Evolutionary conservation across 2,329 filamentous ascomycete species (phyloP).

Genomic region (Pseudocercospora macadamiae): DNA sequence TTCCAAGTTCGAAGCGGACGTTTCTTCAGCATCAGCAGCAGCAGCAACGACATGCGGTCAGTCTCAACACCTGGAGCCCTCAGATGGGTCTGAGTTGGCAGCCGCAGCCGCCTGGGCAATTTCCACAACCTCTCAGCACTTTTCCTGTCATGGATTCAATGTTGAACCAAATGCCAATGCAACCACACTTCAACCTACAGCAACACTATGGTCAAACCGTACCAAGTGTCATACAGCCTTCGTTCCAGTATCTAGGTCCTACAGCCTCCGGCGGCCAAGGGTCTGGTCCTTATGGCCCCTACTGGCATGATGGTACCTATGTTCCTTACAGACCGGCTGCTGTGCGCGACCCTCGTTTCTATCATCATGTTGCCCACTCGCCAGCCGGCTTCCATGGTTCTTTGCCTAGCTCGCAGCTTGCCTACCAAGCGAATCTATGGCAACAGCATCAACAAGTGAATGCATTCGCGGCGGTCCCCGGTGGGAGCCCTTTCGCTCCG

Average conservation of each 20-base stretch:
- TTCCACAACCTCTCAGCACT: constrained; percentile 25
- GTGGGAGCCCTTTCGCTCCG: constrained; percentile 17
- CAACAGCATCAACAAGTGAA: constrained; percentile 23
- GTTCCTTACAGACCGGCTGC: constrained; percentile 63
- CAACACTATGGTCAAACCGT: constrained; percentile 51
- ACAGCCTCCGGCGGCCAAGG: constrained; percentile 61
- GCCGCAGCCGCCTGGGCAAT: constrained; percentile 17
- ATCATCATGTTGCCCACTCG: constrained; percentile 32
- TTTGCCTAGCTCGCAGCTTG: constrained; percentile 24
- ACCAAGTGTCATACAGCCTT: constrained; percentile 62
- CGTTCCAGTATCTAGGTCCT: constrained; percentile 61
- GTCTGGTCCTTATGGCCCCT: constrained; percentile 61
- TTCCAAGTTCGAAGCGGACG: constrained; percentile 29
- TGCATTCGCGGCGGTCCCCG: constrained; percentile 18
- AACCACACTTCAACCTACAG: constrained; percentile 39
- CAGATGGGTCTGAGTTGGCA: constrained; percentile 18
- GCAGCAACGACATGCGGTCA: constrained; percentile 31
- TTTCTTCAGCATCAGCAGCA: constrained; percentile 37
- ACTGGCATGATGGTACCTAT: constrained; percentile 66
- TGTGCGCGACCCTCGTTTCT: constrained; percentile 56
- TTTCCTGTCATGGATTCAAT: constrained; percentile 62
- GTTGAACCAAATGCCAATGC: constrained; percentile 58
- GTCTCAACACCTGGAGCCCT: constrained; percentile 17
- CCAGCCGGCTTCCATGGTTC: constrained; percentile 22
- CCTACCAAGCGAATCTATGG: constrained; percentile 27